Base-by-base conservation (phyloP, 306 rosid genomes). In the Hippophae rhamnoides region DNA sequence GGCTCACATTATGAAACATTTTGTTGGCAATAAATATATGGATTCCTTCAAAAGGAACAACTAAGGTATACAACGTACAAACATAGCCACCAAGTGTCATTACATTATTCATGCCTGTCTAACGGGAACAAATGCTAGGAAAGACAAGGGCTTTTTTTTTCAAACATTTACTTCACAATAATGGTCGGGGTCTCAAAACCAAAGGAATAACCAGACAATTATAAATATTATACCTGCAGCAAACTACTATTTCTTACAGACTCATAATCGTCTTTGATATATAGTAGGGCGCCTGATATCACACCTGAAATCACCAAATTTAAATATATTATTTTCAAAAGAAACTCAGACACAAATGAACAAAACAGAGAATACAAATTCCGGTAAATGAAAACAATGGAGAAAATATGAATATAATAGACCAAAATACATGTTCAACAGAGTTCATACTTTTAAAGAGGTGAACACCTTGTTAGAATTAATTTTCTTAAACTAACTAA, bases 251-350 rank as follows among this genome's bases (percentile, higher is more conserved):
- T n/a, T 13, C 13, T 74, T 43, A 81, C 86, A 8, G 49, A 70
- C 71, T 73, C 86, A 65, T 76, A 81, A 64, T 81, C 86, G 61
- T 77, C 86, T 74, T 81, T 81, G 69, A 81, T 77, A 51, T 81
- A 81, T 23, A 80, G 72, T 69, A 80, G 79, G 14, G 85, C 82
- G 43, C 85, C 85, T 0, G 85, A 80, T 67, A 80, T 76, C 57
- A 80, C 85, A 73, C 85, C 85, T 80, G 70, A 52, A 66, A 52
- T 46, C 47, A 43, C 53, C 61, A 41, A 8, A 40, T 55, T 42
- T 8, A 45, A 5, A 48, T 47, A 48, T 25, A 10, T 25, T 23
- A 41, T 3, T 18, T 50, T 23, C 46, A 47, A 56, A 56, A 52
- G n/a, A 62, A 47, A 42, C 47, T 7, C 9, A 43, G 10, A 25